These are phyloP conservation scores for Carex myosuroides DNA, from an alignment of 176 grass and related monocot genomes.

Conservation along the genomic window DNA sequence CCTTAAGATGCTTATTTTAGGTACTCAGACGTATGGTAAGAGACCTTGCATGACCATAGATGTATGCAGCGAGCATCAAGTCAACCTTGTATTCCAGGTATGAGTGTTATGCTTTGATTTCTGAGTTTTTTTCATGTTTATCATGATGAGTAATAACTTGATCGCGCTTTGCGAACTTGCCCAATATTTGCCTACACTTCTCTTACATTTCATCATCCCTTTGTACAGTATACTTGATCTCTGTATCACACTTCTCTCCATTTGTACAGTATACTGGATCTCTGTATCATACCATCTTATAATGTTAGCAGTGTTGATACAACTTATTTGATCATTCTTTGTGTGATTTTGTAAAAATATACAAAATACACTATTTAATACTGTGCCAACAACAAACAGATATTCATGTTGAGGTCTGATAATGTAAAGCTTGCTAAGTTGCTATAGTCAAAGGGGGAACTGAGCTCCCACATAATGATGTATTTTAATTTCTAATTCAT, in stretches of 20 bases:
- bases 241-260: background rate
- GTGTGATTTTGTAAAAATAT: constrained; percentile 1
- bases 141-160: background rate
- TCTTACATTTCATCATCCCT: background rate
- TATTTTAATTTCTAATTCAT: constrained; percentile 22
- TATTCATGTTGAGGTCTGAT: background rate
- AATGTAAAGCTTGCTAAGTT: background rate
- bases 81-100: constrained; percentile 75
- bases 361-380: background rate
- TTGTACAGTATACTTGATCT: background rate
- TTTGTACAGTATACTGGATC: background rate
- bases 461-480: background rate
- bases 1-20: constrained; percentile 57
- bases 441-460: constrained; percentile 9
- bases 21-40: constrained; percentile 54
- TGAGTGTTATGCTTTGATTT: background rate
- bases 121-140: background rate
- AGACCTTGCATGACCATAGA: constrained; percentile 72
- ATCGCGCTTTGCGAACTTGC: background rate
- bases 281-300: background rate
- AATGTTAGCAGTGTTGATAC: background rate
- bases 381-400: background rate
- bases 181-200: background rate
- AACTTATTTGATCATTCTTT: background rate
- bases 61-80: constrained; percentile 72